Evolutionary conservation across 148 eudicot species (phyloP).

Genomic region (Persicaria maculosa): DNA sequence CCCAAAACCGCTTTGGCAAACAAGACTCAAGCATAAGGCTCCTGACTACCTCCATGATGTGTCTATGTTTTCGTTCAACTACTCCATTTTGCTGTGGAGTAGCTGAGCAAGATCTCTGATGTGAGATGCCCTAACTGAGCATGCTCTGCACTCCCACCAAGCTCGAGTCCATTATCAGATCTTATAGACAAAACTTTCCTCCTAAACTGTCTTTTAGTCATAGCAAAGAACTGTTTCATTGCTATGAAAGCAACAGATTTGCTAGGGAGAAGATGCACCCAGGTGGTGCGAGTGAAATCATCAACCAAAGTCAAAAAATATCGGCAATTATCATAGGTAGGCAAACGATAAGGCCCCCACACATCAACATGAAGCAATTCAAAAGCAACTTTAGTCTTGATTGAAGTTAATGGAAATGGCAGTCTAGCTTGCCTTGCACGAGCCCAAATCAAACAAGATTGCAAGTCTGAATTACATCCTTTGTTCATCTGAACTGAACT

Average conservation of each 20-base stretch:
- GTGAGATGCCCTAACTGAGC: background rate
- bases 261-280: background rate
- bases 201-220: background rate
- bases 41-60: background rate
- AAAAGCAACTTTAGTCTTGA: background rate
- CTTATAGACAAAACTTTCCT: background rate
- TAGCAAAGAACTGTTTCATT: background rate
- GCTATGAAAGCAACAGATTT: background rate
- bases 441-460: background rate
- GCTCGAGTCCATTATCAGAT: too few relatives aligned
- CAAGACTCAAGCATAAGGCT: background rate
- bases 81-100: conserved; percentile 1
- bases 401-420: background rate
- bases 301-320: background rate
- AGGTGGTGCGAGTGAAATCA: background rate
- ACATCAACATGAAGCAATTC: too few relatives aligned
- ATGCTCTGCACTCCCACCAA: too few relatives aligned
- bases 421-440: background rate
- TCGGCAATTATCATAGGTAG: background rate
- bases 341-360: background rate
- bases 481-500: too few relatives aligned
- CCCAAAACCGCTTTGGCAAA: background rate
- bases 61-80: background rate
- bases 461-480: too few relatives aligned
- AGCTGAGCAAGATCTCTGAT: background rate